These are phyloP conservation scores for Nicotiana obtusifolia DNA, from an alignment of 257 asterid species.

Conservation along the genomic window DNA sequence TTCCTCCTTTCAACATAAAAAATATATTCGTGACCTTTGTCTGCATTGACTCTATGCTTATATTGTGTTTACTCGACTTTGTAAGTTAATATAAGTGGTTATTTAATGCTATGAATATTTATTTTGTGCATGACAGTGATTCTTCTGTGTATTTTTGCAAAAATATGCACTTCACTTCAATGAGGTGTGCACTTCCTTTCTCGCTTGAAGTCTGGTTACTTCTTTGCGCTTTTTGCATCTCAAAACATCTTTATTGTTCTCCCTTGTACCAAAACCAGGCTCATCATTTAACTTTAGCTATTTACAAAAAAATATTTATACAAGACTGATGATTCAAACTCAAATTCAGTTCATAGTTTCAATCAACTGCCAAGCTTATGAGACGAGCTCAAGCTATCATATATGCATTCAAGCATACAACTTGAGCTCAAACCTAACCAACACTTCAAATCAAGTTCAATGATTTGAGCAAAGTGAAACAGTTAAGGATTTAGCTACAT, in stretches of 20 bases:
- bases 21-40: not conserved
- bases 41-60: not conserved
- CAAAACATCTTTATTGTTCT: not conserved
- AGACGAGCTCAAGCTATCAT: not conserved
- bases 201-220: not conserved
- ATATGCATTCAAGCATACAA: not conserved
- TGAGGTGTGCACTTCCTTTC: not conserved
- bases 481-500: not conserved
- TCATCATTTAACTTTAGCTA: not conserved
- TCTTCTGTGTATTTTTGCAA: not conserved
- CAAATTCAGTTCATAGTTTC: not conserved
- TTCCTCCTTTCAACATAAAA: not conserved
- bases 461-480: not conserved
- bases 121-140: not conserved
- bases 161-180: not conserved
- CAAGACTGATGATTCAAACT: not conserved
- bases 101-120: not conserved
- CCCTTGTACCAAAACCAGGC: not conserved
- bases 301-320: not conserved
- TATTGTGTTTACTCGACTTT: not conserved
- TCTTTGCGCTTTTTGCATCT: not conserved
- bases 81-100: not conserved
- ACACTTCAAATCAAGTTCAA: not conserved
- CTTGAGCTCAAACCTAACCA: constrained; percentile 5
- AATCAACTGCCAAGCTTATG: not conserved